Evolutionary conservation across 108 stramenopile genomes (phyloP).

Genomic region (Aureococcus anophagefferens): DNA sequence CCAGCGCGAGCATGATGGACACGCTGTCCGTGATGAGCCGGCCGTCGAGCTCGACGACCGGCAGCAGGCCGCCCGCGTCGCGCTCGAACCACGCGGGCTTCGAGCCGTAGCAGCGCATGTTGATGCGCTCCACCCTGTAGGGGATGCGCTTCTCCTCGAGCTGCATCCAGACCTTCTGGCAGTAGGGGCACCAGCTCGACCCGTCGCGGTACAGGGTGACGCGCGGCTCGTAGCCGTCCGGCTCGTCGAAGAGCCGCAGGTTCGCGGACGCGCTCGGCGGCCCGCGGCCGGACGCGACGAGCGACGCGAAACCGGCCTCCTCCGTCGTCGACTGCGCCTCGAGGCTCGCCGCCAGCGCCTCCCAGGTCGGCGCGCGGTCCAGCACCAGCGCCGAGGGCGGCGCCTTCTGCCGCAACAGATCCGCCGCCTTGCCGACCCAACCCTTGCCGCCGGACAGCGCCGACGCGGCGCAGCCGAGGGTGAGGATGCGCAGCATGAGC

Average conservation of each 20-base stretch:
- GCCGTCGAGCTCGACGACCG: conserved; percentile 33
- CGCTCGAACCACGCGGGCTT: conserved; percentile 34
- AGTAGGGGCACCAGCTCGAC: conserved; percentile 64
- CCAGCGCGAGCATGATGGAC: conserved; percentile 28
- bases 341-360: no score
- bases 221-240: conserved; percentile 53
- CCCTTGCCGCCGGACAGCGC: no score
- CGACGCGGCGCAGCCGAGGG: no score
- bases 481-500: no score
- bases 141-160: conserved; percentile 75
- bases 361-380: no score
- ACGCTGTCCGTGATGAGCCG: conserved; percentile 34
- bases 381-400: no score
- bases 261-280: conserved; percentile 31
- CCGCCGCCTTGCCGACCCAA: no score
- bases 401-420: no score
- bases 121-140: conserved; percentile 71
- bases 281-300: conserved; percentile 13
- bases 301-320: no score
- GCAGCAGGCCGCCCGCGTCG: conserved; percentile 26
- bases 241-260: conserved; percentile 54
- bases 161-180: conserved; percentile 29
- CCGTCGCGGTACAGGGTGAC: conserved; percentile 68
- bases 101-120: conserved; percentile 69
- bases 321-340: no score